Evolutionary conservation across 2,329 filamentous ascomycete species (phyloP).

Genomic region (Cercospora sp.): DNA sequence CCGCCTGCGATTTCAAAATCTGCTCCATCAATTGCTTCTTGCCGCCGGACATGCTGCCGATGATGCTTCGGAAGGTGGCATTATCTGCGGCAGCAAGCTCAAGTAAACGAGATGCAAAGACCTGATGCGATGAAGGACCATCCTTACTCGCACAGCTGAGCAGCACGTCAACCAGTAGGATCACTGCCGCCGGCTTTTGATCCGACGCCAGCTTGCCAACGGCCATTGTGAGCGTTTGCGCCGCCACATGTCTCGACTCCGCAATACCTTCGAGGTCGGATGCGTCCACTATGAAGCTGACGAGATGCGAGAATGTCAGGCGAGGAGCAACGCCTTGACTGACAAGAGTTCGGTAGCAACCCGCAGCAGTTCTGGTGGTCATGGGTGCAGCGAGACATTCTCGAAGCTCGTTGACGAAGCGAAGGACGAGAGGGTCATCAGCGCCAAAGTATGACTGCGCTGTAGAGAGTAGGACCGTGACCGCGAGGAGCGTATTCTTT

Average conservation of each 20-base stretch:
- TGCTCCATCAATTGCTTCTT: conserved; percentile 73
- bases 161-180: conserved; percentile 74
- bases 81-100: conserved; percentile 79
- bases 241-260: conserved; percentile 67
- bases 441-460: conserved; percentile 62
- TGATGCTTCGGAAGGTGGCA: conserved; percentile 69
- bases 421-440: conserved; percentile 70
- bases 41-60: conserved; percentile 67
- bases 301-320: conserved; percentile 63
- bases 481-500: conserved; percentile 86
- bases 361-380: conserved; percentile 85
- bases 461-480: conserved; percentile 85
- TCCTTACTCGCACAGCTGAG: conserved; percentile 70
- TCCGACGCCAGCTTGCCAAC: conserved; percentile 49
- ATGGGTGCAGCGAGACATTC: conserved; percentile 80
- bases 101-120: conserved; percentile 74
- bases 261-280: conserved; percentile 74
- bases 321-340: conserved; percentile 73
- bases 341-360: conserved; percentile 83
- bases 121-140: conserved; percentile 54
- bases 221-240: conserved; percentile 74
- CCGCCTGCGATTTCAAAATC: conserved; percentile 53
- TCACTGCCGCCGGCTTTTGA: conserved; percentile 57
- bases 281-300: conserved; percentile 69
- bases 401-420: conserved; percentile 76